Conservation (phyloP, 306 rosid genomes). For the Cicer pinnatifidum region DNA sequence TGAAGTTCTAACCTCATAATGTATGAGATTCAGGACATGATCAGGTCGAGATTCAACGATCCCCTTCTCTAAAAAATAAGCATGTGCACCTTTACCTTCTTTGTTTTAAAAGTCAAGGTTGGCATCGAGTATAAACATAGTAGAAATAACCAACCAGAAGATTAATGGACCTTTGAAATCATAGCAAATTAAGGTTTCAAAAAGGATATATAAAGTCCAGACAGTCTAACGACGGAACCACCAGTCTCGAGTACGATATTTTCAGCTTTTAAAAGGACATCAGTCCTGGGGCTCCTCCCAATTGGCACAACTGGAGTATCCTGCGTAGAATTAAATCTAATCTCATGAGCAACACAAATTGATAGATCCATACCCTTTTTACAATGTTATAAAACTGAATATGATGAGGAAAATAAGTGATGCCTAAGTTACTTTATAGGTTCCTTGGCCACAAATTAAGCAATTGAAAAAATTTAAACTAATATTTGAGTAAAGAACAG, state of each 20-base stretch:
- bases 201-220: slow-evolving; percentile 96
- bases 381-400: slow-evolving; percentile 25
- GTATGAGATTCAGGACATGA: slow-evolving; percentile 88
- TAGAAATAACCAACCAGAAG: slow-evolving; percentile 29
- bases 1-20: slow-evolving; percentile 79
- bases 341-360: slow-evolving; percentile 21
- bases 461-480: slow-evolving; percentile 1
- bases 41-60: slow-evolving; percentile 76
- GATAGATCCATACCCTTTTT: neutral
- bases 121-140: slow-evolving; percentile 27
- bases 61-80: slow-evolving; percentile 87
- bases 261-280: slow-evolving; percentile 86
- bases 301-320: slow-evolving; percentile 81
- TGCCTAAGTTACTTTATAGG: neutral
- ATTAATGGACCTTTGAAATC: slow-evolving; percentile 21
- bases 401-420: slow-evolving; percentile 5
- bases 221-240: slow-evolving; percentile 83
- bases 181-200: slow-evolving; percentile 39
- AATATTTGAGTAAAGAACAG: neutral
- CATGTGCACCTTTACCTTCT: slow-evolving; percentile 84
- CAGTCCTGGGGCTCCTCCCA: slow-evolving; percentile 90
- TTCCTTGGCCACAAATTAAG: neutral
- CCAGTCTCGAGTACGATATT: slow-evolving; percentile 73
- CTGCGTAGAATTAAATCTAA: slow-evolving; percentile 53
- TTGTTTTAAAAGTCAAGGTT: slow-evolving; percentile 75